A percentile compares a stretch with the other conserved stretches of the same genome.
Evolutionary conservation across 148 eudicot species (phyloP).

Genomic region (Agrostemma githago): DNA sequence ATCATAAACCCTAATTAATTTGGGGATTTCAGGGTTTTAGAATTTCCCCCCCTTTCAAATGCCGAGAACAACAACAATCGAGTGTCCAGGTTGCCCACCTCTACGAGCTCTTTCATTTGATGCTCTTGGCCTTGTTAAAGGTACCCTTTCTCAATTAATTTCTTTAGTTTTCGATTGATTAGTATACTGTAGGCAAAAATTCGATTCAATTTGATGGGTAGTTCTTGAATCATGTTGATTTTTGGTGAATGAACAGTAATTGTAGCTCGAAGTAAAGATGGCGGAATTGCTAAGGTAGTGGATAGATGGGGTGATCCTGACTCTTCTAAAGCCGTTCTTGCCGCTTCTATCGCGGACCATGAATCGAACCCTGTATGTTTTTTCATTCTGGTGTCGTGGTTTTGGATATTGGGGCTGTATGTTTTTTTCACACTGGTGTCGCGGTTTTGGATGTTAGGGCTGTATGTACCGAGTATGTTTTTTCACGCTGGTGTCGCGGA

Average conservation of each 20-base stretch:
- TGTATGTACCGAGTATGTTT: too few species aligned
- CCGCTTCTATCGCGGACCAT: constrained; percentile 60
- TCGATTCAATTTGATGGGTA: background rate
- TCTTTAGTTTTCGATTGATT: background rate
- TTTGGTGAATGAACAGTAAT: constrained; percentile 37
- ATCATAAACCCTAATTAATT: background rate
- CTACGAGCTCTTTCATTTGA: constrained; percentile 79
- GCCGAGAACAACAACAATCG: constrained; percentile 84
- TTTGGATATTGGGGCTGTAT: background rate
- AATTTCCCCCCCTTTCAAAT: constrained; percentile 20
- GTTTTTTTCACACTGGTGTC: too few species aligned
- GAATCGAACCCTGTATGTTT: constrained; percentile 59
- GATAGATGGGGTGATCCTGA: constrained; percentile 95
- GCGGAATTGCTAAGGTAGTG: constrained; percentile 60
- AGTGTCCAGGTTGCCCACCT: constrained; percentile 83
- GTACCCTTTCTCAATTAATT: constrained; percentile 20
- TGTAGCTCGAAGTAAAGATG: constrained; percentile 71
- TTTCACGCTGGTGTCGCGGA: too few species aligned
- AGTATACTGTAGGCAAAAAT: background rate
- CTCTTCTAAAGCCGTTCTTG: constrained; percentile 53
- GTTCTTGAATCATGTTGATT: background rate
- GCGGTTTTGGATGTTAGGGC: too few species aligned
- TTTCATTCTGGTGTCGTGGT: background rate
- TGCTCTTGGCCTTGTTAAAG: constrained; percentile 75
- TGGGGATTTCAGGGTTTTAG: background rate